Percentiles rank a stretch among this genome's conserved stretches.
Evolutionary conservation across 2,329 filamentous ascomycete species (phyloP).

Genomic region (Chaetomium globosum): DNA sequence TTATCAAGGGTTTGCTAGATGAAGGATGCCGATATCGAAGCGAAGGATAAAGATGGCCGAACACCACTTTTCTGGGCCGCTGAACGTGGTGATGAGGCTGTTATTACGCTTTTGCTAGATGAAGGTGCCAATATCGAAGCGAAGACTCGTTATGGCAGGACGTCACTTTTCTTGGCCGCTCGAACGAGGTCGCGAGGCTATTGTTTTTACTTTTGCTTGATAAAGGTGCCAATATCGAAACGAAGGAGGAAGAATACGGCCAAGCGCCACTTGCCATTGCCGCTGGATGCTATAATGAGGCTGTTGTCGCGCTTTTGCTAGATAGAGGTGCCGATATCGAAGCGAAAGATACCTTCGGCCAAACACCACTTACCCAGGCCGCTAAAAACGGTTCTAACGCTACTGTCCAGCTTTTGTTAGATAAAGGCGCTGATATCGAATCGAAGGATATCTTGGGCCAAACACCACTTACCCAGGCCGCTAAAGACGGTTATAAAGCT

Average conservation of each 20-base stretch:
- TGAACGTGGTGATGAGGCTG: not conserved
- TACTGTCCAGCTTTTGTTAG: slow-evolving; percentile 1
- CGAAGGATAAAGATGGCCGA: no score
- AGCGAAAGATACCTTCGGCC: not conserved
- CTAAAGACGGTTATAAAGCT: no score
- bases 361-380: not conserved
- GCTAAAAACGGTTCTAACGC: no score
- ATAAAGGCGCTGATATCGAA: not conserved
- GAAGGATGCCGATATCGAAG: not conserved
- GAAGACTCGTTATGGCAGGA: not conserved
- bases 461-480: not conserved
- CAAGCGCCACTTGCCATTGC: not conserved
- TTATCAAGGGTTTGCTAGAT: not conserved
- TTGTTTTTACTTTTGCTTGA: not conserved
- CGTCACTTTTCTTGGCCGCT: not conserved
- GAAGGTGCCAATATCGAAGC: not conserved
- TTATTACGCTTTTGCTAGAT: not conserved
- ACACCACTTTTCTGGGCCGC: not conserved
- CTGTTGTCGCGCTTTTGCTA: not conserved
- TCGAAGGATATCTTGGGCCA: not conserved
- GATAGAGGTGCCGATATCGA: not conserved
- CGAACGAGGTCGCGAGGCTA: not conserved
- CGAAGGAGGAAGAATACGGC: not conserved
- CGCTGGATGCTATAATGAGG: no score
- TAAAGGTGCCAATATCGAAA: not conserved